Evolutionary conservation across 2,329 filamentous ascomycete genomes (phyloP), one percentile per base, ranked within the genome.

Genomic region (Domatiomyces catenatus): DNA sequence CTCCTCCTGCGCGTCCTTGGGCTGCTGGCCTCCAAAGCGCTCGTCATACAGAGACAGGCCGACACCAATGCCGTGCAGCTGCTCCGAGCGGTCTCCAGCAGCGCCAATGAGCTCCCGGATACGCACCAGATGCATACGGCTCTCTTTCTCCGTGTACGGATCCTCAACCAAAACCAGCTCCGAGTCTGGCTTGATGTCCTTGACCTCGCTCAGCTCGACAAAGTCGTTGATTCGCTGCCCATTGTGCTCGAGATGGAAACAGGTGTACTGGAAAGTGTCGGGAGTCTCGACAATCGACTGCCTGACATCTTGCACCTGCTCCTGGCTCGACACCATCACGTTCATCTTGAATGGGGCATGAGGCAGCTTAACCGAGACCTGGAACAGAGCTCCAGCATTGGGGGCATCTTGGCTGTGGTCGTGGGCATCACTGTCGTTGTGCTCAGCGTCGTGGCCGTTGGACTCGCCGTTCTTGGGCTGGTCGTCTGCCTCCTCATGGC

Each of bases 111-210:
- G 76, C 65, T 98, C 92, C 56, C 92, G 79, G 54, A 94, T 83
- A 58, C 92, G 79, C 48, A 98, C 80, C 57, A 96, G 73, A 69
- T 98, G 92, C 74, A 98, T 84, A 58, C 93, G 83, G 26, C 92
- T 90, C 70, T 98, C 92, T 72, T 94, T 96, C 72, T 98, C 92
- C 44, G 87, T 98, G 68, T 98, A 98, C 45, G 93, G 86, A 64
- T 98, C 92, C 69, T 95, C 84, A 50, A 95, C 80, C 60, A 98
- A 71, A 49, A 76, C 77, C 52, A 95, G 76, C 62, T 89, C 84
- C 36, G 89, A 84, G 55, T 88, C 81, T 32, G 83, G 69, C 49
- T 79, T 78, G 50, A 98, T 77, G 51, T 79, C 87, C 46, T 84
- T 76, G 50, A 98, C 84, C 64, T 98, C 90, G 50, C 86, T 88